Evolutionary conservation across 1,284 basidiomycete species (phyloP).

Genomic region (Hemileccinum hortonii): DNA sequence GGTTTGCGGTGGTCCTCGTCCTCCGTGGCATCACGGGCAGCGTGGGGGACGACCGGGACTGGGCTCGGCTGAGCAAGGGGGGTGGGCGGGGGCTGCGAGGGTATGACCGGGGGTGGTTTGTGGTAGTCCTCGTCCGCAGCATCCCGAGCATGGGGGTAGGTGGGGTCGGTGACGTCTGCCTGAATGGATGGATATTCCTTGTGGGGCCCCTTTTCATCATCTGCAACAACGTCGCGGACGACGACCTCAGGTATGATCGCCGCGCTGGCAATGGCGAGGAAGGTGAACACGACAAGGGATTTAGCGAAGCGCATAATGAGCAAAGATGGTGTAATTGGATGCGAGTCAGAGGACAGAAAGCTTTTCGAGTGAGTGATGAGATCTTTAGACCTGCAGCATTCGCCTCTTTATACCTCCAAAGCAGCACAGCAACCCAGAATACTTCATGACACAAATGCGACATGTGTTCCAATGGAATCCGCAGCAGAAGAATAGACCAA

Average conservation of each 20-base stretch:
- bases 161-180: no score
- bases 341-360: background rate
- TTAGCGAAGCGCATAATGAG: conserved; percentile 15
- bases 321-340: background rate
- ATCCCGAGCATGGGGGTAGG: no score
- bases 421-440: background rate
- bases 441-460: conserved; percentile 4
- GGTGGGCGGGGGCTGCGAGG: no score
- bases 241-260: conserved; percentile 7
- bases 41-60: no score
- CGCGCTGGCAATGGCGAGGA: conserved; percentile 4
- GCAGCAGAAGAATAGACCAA: no score
- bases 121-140: no score
- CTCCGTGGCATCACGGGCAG: no score
- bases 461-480: no score
- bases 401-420: conserved; percentile 6
- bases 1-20: no score
- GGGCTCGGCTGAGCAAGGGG: no score
- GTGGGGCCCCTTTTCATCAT: background rate
- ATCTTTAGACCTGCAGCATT: background rate
- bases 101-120: no score
- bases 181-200: background rate
- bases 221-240: background rate
- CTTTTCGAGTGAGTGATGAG: background rate
- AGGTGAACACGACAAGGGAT: conserved; percentile 13